A percentile compares a stretch with the other conserved stretches of the same genome.
These are phyloP conservation scores for Sphaerulina musiva DNA, from an alignment of 2,329 filamentous ascomycete genomes.

Conservation along the genomic window DNA sequence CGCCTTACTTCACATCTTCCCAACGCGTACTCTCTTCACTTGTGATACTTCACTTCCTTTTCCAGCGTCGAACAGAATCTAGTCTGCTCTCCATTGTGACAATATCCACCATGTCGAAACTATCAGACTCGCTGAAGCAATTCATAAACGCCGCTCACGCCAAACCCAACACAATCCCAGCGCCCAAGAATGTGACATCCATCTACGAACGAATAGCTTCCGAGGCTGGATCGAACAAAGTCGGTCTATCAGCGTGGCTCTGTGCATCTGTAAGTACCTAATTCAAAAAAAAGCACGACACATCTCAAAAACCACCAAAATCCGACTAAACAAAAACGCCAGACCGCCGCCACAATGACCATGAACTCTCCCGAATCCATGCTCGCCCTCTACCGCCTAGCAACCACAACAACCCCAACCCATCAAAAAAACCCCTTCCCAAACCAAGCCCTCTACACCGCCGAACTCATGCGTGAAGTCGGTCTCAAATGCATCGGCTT, in stretches of 20 bases:
- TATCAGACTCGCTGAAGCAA: constrained; percentile 63
- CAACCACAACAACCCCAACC: constrained; percentile 27
- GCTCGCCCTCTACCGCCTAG: constrained; percentile 51
- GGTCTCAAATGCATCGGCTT: constrained; percentile 73
- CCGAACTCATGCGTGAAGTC: constrained; percentile 68
- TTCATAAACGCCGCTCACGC: constrained; percentile 66
- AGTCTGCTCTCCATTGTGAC: background rate
- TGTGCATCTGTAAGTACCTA: constrained; percentile 51
- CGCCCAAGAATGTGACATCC: constrained; percentile 56
- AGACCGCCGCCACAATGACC: constrained; percentile 78
- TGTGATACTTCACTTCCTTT: background rate
- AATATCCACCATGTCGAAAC: constrained; percentile 57
- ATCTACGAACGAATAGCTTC: constrained; percentile 59
- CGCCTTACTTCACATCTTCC: background rate
- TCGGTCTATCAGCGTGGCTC: constrained; percentile 60
- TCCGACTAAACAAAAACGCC: background rate
- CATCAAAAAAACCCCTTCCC: constrained; percentile 23
- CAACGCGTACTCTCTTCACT: background rate
- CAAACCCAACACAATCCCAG: constrained; percentile 57
- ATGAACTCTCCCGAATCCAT: constrained; percentile 79
- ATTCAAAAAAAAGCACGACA: background rate
- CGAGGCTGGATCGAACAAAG: constrained; percentile 55
- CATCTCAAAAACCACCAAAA: background rate
- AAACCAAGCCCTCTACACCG: constrained; percentile 45
- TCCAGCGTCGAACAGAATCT: background rate